Conservation (phyloP, 176 grass and related monocot genomes). For the Typha latifolia region DNA sequence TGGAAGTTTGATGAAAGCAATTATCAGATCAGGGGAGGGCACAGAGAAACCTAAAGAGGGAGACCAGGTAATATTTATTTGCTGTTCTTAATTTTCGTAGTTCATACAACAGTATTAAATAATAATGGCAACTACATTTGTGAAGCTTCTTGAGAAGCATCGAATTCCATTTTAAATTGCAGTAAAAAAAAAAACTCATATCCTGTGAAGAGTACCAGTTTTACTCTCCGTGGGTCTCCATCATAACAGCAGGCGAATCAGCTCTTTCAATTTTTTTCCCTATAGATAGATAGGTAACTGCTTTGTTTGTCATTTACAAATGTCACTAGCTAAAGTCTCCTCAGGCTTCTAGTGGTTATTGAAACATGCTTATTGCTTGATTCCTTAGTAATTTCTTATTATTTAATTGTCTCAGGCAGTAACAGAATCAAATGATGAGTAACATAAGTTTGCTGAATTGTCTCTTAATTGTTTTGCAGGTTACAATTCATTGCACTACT, state of each 20-base stretch:
- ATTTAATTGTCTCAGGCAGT: not conserved
- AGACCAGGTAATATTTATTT: slow-evolving; percentile 57
- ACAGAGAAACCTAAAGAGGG: slow-evolving; percentile 50
- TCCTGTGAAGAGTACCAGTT: not conserved
- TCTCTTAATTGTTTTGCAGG: slow-evolving; percentile 36
- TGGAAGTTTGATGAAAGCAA: slow-evolving; percentile 90
- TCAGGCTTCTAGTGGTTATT: not conserved
- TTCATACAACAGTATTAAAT: not conserved
- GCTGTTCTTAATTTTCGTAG: not conserved
- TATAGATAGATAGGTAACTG: not conserved
- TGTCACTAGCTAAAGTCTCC: not conserved
- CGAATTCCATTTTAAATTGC: too few species aligned
- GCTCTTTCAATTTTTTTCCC: not conserved
- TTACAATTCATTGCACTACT: slow-evolving; percentile 78
- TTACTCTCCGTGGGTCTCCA: not conserved
- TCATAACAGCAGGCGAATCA: not conserved
- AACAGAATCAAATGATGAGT: not conserved
- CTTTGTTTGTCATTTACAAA: not conserved
- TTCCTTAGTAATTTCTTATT: not conserved
- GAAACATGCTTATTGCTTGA: not conserved
- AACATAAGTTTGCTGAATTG: not conserved
- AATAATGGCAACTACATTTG: not conserved
- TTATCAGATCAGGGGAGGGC: slow-evolving; percentile 53
- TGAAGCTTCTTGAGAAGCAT: not conserved
- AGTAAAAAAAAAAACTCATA: too few species aligned